phyloP scores from a whole-genome alignment of 73 alveolate species.

The Paramecium octaurelia region DNA sequence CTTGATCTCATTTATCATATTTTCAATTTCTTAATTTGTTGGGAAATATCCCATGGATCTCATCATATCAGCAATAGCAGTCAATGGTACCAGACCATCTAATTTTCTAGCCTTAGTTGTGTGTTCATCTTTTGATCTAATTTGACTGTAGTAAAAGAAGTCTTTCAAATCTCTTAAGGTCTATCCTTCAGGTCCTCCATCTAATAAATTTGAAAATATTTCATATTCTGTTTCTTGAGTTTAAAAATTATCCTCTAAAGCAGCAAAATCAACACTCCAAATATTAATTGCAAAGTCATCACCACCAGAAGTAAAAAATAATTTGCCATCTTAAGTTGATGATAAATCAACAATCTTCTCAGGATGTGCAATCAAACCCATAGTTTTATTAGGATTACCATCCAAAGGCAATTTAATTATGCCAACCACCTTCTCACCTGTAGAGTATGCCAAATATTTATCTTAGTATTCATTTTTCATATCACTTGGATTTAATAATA shows the following conservation, averaged over 20 bases:
- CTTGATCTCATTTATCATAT: constrained; percentile 95
- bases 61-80: constrained; percentile 90
- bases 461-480: constrained; percentile 66
- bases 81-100: constrained; percentile 94
- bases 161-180: constrained; percentile 95
- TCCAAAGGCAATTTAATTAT: constrained; percentile 94
- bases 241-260: constrained; percentile 90
- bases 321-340: constrained; percentile 89
- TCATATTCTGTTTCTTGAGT: constrained; percentile 93
- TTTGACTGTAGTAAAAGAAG: constrained; percentile 95
- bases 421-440: constrained; percentile 95
- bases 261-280: constrained; percentile 94
- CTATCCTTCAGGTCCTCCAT: constrained; percentile 96
- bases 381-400: constrained; percentile 97
- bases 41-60: constrained; percentile 98
- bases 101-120: constrained; percentile 97
- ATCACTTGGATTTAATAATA: constrained; percentile 70
- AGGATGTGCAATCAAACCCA: constrained; percentile 99
- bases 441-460: constrained; percentile 86
- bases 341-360: constrained; percentile 89
- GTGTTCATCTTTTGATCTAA: constrained; percentile 95
- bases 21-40: constrained; percentile 91
- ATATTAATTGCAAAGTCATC: constrained; percentile 92
- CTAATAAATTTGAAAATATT: constrained; percentile 93
- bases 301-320: constrained; percentile 96